phyloP scores from a whole-genome alignment of 2,329 filamentous ascomycete species.

The Apiospora kogelbergensis region DNA sequence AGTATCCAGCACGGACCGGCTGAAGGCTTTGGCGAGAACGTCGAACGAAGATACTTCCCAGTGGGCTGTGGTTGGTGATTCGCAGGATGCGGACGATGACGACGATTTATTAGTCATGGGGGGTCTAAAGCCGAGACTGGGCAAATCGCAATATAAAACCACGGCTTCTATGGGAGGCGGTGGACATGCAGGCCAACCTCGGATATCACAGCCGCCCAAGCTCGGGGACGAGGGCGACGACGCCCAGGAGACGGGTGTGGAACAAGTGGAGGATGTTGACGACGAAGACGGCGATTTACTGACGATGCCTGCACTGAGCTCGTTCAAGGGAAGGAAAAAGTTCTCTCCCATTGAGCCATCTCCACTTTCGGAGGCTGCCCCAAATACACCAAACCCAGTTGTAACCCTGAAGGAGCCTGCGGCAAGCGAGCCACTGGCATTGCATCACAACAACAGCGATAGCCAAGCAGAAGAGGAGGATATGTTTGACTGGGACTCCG shows the following conservation, averaged over 20 bases:
- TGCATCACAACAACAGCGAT: neutral
- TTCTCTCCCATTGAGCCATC: slow-evolving; percentile 22
- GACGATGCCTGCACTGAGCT: slow-evolving; percentile 26
- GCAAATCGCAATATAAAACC: neutral
- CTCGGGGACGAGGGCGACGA: neutral
- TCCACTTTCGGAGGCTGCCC: slow-evolving; percentile 4
- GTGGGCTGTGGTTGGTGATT: slow-evolving; percentile 47
- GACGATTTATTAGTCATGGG: slow-evolving; percentile 25
- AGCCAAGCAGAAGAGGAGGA: slow-evolving; percentile 32
- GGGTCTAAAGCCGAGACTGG: neutral
- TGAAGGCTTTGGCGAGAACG: slow-evolving; percentile 51
- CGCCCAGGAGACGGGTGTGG: slow-evolving; percentile 15
- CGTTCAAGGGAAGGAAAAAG: slow-evolving; percentile 25
- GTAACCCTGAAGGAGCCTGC: slow-evolving; percentile 14
- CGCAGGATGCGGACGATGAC: slow-evolving; percentile 27
- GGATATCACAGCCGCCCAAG: slow-evolving; percentile 5
- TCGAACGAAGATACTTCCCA: slow-evolving; percentile 52
- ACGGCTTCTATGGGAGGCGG: slow-evolving; percentile 11
- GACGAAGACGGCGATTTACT: slow-evolving; percentile 25
- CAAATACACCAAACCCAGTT: slow-evolving; percentile 11
- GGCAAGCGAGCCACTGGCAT: slow-evolving; percentile 18
- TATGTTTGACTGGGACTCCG: slow-evolving; percentile 47
- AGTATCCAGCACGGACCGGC: slow-evolving; percentile 55
- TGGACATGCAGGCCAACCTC: slow-evolving; percentile 12
- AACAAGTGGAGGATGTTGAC: slow-evolving; percentile 17